phyloP scores from a whole-genome alignment of 345 rosid species.

The Geranium rotundifolium region DNA sequence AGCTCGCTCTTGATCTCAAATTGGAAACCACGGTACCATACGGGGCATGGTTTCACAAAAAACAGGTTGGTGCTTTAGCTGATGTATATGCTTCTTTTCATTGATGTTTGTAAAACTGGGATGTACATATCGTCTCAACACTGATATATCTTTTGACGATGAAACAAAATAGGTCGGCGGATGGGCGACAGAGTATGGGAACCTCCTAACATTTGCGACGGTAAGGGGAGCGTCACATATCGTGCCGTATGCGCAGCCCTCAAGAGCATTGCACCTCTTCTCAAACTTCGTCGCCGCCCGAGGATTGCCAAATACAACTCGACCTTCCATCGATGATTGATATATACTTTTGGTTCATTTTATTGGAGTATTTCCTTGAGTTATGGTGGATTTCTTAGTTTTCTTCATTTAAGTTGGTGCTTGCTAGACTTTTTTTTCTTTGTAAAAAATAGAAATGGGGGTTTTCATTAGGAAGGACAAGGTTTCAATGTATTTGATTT shows the following conservation, averaged over 20 bases:
- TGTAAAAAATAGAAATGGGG: too few relatives aligned
- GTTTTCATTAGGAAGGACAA: too few relatives aligned
- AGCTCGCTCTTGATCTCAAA: constrained; percentile 58
- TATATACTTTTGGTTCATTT: too few relatives aligned
- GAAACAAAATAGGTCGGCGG: constrained; percentile 53
- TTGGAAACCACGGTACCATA: constrained; percentile 65
- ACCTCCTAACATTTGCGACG: constrained; percentile 59
- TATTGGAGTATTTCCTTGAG: too few relatives aligned
- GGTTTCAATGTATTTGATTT: too few relatives aligned
- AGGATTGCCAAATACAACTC: constrained; percentile 52
- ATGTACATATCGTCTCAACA: too few relatives aligned
- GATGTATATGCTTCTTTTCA: background rate
- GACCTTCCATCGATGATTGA: constrained; percentile 18
- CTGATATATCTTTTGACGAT: background rate
- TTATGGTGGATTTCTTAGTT: too few relatives aligned
- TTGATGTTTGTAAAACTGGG: too few relatives aligned
- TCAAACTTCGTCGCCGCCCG: constrained; percentile 51
- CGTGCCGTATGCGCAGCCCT: constrained; percentile 88
- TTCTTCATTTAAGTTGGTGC: too few relatives aligned
- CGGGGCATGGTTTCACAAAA: constrained; percentile 84
- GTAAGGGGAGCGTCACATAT: constrained; percentile 91
- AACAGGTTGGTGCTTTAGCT: constrained; percentile 38
- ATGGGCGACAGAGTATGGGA: constrained; percentile 79
- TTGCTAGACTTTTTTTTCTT: too few relatives aligned
- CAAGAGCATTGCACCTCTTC: constrained; percentile 76